phyloP scores from a whole-genome alignment of 2,329 filamentous ascomycete species.

The Pyricularia pennisetigena region DNA sequence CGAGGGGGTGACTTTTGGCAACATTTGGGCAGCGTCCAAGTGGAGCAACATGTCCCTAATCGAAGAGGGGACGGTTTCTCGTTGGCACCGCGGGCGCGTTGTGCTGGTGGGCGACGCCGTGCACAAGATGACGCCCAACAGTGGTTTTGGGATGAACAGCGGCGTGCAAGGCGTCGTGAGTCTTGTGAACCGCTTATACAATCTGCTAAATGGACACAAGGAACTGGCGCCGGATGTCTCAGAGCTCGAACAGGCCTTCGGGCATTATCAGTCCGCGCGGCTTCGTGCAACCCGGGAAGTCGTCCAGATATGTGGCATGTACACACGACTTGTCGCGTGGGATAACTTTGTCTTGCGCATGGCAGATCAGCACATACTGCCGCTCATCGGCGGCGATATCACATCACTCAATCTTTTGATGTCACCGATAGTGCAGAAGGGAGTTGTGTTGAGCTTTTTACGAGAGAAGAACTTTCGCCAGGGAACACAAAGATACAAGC shows the following conservation, averaged over 20 bases:
- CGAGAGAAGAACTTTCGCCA: background rate
- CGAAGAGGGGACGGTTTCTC: constrained; percentile 70
- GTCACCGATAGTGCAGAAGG: background rate
- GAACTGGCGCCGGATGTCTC: background rate
- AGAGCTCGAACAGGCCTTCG: background rate
- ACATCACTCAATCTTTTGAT: background rate
- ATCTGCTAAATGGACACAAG: background rate
- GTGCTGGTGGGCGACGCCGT: constrained; percentile 6
- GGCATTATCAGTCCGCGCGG: background rate
- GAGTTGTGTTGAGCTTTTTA: background rate
- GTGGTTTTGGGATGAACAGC: constrained; percentile 3
- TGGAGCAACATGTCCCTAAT: background rate
- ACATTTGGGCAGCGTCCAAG: constrained; percentile 61
- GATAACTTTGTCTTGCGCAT: background rate
- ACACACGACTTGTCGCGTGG: background rate
- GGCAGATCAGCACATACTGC: background rate
- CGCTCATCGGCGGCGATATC: background rate
- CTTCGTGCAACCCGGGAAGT: background rate
- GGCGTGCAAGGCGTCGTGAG: constrained; percentile 4
- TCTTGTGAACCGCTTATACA: constrained; percentile 4
- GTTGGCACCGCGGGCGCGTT: constrained; percentile 88
- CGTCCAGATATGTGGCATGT: background rate
- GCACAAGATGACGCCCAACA: constrained; percentile 8
- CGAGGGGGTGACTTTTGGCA: background rate
- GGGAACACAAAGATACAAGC: background rate